Percentiles rank a stretch among this genome's conserved stretches.
Evolutionary conservation across 192 early-diverging fungal genomes (phyloP).

Genomic region (Cladochytrium replicatum): DNA sequence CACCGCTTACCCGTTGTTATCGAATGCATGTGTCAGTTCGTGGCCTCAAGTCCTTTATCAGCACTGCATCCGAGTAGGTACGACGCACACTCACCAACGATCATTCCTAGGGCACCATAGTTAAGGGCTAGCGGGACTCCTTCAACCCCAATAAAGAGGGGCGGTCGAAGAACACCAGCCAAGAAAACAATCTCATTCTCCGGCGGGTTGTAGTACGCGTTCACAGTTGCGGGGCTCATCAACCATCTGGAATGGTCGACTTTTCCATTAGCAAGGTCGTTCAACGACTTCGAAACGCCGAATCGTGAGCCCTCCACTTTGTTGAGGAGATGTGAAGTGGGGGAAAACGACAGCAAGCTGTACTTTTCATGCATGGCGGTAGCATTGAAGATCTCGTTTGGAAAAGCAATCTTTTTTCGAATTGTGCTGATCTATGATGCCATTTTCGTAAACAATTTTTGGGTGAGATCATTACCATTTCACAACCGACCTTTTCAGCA

Average conservation of each 20-base stretch:
- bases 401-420: too few relatives aligned
- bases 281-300: constrained; percentile 2
- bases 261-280: constrained; percentile 5
- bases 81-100: constrained; percentile 30
- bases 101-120: constrained; percentile 50
- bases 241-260: constrained; percentile 17
- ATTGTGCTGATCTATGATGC: too few relatives aligned
- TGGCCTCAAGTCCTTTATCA: not conserved
- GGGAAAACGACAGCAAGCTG: not conserved
- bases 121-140: constrained; percentile 48
- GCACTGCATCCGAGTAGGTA: constrained; percentile 17
- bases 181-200: constrained; percentile 30
- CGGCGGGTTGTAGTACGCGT: constrained; percentile 22
- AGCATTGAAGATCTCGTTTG: too few relatives aligned
- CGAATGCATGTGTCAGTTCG: constrained; percentile 25
- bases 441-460: not conserved
- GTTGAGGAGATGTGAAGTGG: constrained; percentile 1
- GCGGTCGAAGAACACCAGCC: constrained; percentile 49
- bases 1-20: too few relatives aligned
- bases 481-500: constrained; percentile 26
- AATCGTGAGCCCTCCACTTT: not conserved
- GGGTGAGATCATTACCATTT: too few relatives aligned
- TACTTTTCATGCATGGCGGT: not conserved
- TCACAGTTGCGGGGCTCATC: constrained; percentile 21
- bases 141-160: constrained; percentile 28